Evolutionary conservation across 495 filamentous ascomycete genomes (phyloP), one percentile per base, ranked within the genome.

Genomic region (Hypoxylon perforatum): DNA sequence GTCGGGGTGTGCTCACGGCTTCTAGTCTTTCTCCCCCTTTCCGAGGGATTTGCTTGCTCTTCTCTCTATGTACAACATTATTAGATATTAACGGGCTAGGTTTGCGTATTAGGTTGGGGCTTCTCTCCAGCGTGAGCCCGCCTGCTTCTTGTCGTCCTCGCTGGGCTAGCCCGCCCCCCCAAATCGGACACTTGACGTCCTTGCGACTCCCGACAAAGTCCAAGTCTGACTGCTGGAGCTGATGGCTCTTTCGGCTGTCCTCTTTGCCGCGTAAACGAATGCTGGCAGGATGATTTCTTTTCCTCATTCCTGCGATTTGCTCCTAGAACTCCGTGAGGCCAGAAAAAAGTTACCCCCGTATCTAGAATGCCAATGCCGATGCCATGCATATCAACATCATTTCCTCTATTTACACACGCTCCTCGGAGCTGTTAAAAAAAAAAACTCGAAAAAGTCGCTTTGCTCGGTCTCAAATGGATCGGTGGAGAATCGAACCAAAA

Each of bases 311-410:
- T 67, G 72, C 68, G 55, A 61, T 61, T 68, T 81, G 76, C 80
- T 82, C 78, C 78, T 64, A 71, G 75, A 82, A 81, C 80, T 81
- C 78, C 78, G 61, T 74, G 70, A 79, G 76, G 69, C 77, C 75
- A 73, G 52, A 71, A 75, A 33, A 63, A 73, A 62, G 57, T 75
- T 75, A 65, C 67, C 75, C 73, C 78, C 74, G 73, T 73, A 77
- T 83, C 80, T 83, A 83, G 76, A 81, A 80, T 80, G 78, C 76
- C 81, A 81, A 76, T 77, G 75, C 78, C 79, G 69, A 76, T 81
- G 79, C 78, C 78, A 80, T 83, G 80, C 79, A 80, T 81, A 78
- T 80, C 80, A 80, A 82, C 78, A 81, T 79, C 76, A 81, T 76
- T 74, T 77, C 72, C 75, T 76, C 73, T 80, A 79, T 81, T 74